These are phyloP conservation scores for Lachnellula willkommii DNA, from an alignment of 2,329 filamentous ascomycete species.

Conservation along the genomic window DNA sequence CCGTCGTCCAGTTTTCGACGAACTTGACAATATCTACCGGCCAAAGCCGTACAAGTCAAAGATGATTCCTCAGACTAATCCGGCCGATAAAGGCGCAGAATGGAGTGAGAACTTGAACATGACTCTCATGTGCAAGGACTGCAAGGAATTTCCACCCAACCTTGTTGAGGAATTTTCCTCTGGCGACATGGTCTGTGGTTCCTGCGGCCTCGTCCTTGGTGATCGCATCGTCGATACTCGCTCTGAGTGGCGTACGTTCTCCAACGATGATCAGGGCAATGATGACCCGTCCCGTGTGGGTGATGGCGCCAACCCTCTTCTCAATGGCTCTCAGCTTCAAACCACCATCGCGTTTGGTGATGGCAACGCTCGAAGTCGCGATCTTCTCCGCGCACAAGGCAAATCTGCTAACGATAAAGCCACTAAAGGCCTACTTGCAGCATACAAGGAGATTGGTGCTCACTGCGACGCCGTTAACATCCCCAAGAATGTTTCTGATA, in stretches of 20 bases:
- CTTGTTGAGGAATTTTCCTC: constrained; percentile 88
- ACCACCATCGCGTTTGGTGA: constrained; percentile 84
- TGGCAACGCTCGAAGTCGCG: constrained; percentile 61
- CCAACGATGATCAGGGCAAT: constrained; percentile 93
- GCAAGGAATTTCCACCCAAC: constrained; percentile 86
- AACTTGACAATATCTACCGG: constrained; percentile 40
- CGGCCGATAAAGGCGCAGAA: constrained; percentile 21
- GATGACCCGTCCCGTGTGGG: constrained; percentile 98
- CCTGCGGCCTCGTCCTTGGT: constrained; percentile 84
- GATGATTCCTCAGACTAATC: constrained; percentile 39
- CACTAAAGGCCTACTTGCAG: constrained; percentile 73
- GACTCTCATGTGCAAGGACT: constrained; percentile 81
- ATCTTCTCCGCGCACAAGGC: constrained; percentile 78
- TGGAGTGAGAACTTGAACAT: constrained; percentile 73
- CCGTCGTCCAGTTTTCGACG: constrained; percentile 38
- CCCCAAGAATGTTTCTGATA: constrained; percentile 74
- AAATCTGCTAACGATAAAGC: constrained; percentile 75
- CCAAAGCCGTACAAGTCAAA: constrained; percentile 39
- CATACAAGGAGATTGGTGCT: constrained; percentile 81
- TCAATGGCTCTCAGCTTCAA: constrained; percentile 84
- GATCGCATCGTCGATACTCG: constrained; percentile 92
- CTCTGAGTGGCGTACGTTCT: constrained; percentile 98
- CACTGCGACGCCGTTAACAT: constrained; percentile 83
- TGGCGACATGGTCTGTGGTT: constrained; percentile 87
- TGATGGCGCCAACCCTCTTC: constrained; percentile 82